These are phyloP conservation scores for Cordyceps militaris DNA, from an alignment of 2,329 filamentous ascomycete species.

Conservation along the genomic window DNA sequence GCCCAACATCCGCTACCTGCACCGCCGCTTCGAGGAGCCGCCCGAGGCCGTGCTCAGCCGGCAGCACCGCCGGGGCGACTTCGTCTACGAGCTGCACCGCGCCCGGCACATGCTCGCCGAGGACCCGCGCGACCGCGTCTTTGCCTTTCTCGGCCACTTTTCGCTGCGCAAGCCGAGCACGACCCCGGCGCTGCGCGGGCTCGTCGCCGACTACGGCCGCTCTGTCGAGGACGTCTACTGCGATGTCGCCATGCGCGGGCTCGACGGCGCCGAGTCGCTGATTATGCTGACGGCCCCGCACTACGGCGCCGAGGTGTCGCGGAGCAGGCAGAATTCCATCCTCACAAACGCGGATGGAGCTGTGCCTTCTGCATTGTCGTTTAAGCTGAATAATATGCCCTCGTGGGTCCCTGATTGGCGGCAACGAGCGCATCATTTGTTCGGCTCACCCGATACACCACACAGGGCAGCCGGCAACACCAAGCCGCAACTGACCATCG, in stretches of 20 bases:
- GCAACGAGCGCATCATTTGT: conserved; percentile 25
- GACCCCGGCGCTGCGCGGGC: conserved; percentile 15
- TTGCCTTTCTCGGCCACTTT: conserved; percentile 31
- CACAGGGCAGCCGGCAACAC: conserved; percentile 25
- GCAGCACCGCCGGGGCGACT: conserved; percentile 26
- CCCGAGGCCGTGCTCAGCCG: conserved; percentile 20
- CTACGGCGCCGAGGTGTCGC: conserved; percentile 4
- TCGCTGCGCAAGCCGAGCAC: conserved; percentile 21
- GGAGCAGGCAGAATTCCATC: neutral
- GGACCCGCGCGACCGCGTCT: conserved; percentile 29
- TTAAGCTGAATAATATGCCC: neutral
- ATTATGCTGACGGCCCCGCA: conserved; percentile 26
- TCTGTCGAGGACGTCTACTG: conserved; percentile 26
- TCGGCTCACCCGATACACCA: conserved; percentile 25
- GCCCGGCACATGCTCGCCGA: conserved; percentile 26
- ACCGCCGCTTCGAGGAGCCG: conserved; percentile 28
- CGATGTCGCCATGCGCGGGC: conserved; percentile 26
- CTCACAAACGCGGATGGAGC: neutral
- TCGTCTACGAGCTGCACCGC: conserved; percentile 30
- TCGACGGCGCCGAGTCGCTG: conserved; percentile 23
- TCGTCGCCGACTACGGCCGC: conserved; percentile 25
- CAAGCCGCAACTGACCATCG: conserved; percentile 22
- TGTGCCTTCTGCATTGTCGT: neutral
- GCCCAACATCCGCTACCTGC: conserved; percentile 27
- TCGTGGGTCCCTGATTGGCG: conserved; percentile 9